Base-by-base conservation (phyloP, 176 grass and related monocot species). In the Ananas comosus region DNA sequence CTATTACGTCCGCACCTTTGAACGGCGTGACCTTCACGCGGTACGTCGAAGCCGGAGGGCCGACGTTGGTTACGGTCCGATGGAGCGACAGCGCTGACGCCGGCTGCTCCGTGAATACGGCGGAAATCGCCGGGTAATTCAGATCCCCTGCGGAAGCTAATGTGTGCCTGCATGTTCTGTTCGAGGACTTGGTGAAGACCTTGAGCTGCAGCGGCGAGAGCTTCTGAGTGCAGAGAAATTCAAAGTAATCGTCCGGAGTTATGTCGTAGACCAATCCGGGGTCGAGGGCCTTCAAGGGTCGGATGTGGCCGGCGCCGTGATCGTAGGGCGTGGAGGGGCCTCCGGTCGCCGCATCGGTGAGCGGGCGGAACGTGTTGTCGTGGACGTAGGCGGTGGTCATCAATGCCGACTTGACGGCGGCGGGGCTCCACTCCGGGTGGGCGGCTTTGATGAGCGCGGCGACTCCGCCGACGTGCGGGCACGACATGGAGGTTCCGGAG, bases 321-420 rank as follows among this genome's bases (percentile, higher is more conserved):
- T 92, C 87, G 66, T 93, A 99, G 12, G 90, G 58, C 64, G 67
- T 93, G 49, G 94, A 99, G 13, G 80, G 84, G 51, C 53, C 83
- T 73, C 87, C 78, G 61, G 87, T 99, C 49, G 94, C 84, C 4
- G 94, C 84, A 66, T 99, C 90, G 81, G 70, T 84, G 0, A 93
- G 75, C 21, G 75, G 54, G 6, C 25, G 19, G 84, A 83, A 86
- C 52, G 94, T 82, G 80, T 99, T 99, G 86, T 99, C 94, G 47
- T 99, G 89, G 65, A 99, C 80, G 74, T 93, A 99, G 22, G 90
- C 94, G 42, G 94, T 99, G 65, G 90, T 99, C 94, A 99, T 99
- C 17, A 99, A 80, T 50, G 94, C 94, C 1, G 90, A 99, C 76
- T 99, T 93, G 48, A 93, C 86, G 72, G 88, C 78, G 12, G 94